These are phyloP conservation scores for Melocanna baccifera DNA, from an alignment of 176 grass and related monocot species.

Conservation along the genomic window DNA sequence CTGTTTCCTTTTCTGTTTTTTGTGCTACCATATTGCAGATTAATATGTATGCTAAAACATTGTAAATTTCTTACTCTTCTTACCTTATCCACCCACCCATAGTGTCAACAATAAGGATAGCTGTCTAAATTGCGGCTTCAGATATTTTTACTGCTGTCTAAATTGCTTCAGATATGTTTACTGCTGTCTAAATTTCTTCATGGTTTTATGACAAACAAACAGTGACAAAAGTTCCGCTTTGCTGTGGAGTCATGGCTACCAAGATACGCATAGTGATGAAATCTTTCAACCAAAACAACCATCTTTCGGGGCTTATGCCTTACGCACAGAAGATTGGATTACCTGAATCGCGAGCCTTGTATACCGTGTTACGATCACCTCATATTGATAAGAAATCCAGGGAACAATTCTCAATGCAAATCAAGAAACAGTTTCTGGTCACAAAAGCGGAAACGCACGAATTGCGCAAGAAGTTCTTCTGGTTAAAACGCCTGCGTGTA, in stretches of 20 bases:
- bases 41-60: background rate
- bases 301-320: constrained; percentile 32
- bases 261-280: constrained; percentile 61
- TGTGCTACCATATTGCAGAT: background rate
- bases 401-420: constrained; percentile 52
- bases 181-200: background rate
- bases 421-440: constrained; percentile 49
- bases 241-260: constrained; percentile 21
- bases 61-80: background rate
- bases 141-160: background rate
- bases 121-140: background rate
- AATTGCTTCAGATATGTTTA: background rate
- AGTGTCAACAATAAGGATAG: background rate
- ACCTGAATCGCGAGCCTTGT: constrained; percentile 45
- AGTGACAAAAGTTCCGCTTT: background rate
- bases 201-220: background rate
- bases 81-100: background rate
- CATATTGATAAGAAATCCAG: constrained; percentile 77
- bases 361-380: constrained; percentile 54
- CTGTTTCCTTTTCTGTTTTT: background rate
- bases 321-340: constrained; percentile 38
- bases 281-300: constrained; percentile 52
- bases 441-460: constrained; percentile 25
- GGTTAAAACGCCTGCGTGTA: constrained; percentile 46
- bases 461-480: constrained; percentile 50